phyloP scores from a whole-genome alignment of 768 basidiomycete species.

The Melanogaster broomeanus region DNA sequence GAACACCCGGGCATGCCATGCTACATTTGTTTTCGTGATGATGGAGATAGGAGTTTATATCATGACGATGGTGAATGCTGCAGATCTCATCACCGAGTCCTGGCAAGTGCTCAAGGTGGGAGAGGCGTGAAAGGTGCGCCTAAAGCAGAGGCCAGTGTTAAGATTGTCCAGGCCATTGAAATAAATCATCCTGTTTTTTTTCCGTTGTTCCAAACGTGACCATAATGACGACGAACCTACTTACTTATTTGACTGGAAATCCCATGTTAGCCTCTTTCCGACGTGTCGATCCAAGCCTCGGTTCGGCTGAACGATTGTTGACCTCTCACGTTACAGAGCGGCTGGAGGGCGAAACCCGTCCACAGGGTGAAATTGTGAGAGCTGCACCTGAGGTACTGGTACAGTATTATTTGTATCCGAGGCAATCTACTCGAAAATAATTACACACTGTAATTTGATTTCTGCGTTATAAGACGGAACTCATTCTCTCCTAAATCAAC shows the following conservation, averaged over 20 bases:
- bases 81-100: slow-evolving; percentile 9
- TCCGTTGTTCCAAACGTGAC: slow-evolving; percentile 18
- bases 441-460: no score
- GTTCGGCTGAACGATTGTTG: background rate
- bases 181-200: slow-evolving; percentile 20
- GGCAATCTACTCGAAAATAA: no score
- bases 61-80: slow-evolving; percentile 12
- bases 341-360: slow-evolving; percentile 5
- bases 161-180: slow-evolving; percentile 19
- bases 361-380: no score
- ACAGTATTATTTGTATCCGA: no score
- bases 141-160: background rate
- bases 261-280: slow-evolving; percentile 17
- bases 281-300: slow-evolving; percentile 10
- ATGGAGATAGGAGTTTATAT: no score
- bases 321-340: background rate
- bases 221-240: slow-evolving; percentile 16
- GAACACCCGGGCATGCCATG: no score
- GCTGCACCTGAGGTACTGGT: no score
- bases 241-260: slow-evolving; percentile 23
- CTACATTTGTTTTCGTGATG: no score
- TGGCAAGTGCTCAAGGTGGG: slow-evolving; percentile 22
- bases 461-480: no score
- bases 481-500: no score
- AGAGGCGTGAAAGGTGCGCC: background rate